These are phyloP conservation scores for Trypanosoma platydactyli DNA, from an alignment of 208 protist genomes.

Conservation along the genomic window DNA sequence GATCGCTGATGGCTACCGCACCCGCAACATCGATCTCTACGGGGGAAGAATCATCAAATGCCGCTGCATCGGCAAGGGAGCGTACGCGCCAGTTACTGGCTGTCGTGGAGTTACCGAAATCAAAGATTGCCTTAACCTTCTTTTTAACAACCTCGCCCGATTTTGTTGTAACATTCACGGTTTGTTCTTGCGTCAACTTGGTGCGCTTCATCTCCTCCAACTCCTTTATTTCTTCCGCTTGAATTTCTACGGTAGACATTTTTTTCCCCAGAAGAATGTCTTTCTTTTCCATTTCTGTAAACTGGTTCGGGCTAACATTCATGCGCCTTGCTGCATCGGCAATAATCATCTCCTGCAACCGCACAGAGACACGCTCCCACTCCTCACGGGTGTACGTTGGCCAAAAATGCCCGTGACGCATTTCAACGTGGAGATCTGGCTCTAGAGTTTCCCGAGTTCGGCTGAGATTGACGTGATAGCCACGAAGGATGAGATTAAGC, in stretches of 20 bases:
- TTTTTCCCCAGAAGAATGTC: conserved; percentile 99
- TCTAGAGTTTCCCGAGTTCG: conserved; percentile 97
- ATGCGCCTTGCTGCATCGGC: conserved; percentile 99
- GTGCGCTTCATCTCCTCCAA: conserved; percentile 96
- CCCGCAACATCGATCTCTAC: conserved; percentile 62
- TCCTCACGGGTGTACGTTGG: conserved; percentile 98
- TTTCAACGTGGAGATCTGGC: conserved; percentile 96
- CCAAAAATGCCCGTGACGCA: conserved; percentile 98
- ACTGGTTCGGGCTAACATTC: conserved; percentile 98
- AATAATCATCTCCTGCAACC: conserved; percentile 99
- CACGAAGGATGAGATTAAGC: conserved; percentile 99
- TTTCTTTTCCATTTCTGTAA: conserved; percentile 99
- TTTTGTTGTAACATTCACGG: conserved; percentile 53
- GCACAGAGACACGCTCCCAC: conserved; percentile 98
- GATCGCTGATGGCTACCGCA: conserved; percentile 71
- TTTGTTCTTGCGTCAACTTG: conserved; percentile 67
- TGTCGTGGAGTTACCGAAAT: conserved; percentile 71
- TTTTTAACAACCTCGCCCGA: conserved; percentile 74
- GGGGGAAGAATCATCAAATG: conserved; percentile 65
- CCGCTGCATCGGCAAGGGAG: conserved; percentile 74
- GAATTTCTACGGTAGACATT: conserved; percentile 97
- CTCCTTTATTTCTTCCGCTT: conserved; percentile 98
- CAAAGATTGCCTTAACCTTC: conserved; percentile 82
- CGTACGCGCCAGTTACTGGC: conserved; percentile 84
- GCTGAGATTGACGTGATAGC: conserved; percentile 98